Conservation (phyloP, 2,329 filamentous ascomycete genomes). For the Colletotrichum sp. region DNA sequence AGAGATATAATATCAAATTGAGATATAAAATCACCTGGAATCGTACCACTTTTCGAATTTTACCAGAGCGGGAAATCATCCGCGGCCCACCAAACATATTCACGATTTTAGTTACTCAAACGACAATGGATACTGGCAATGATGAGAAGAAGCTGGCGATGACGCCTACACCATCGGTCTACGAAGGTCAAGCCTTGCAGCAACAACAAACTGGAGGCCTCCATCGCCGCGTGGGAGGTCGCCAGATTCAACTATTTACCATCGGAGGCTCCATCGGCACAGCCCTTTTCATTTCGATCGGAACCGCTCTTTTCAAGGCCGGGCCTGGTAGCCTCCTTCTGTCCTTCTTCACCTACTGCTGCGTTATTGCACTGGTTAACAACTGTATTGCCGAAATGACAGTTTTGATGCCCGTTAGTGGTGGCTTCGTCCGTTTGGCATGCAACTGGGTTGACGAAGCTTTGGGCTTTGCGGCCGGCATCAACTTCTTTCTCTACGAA, state of each 20-base stretch:
- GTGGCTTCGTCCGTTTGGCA: conserved; percentile 54
- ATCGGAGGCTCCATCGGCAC: conserved; percentile 12
- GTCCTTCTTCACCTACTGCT: neutral
- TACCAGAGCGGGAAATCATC: neutral
- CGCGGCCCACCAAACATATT: neutral
- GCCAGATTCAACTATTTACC: neutral
- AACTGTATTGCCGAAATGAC: conserved; percentile 28
- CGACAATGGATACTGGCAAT: neutral
- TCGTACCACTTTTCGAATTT: neutral
- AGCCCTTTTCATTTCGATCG: conserved; percentile 2
- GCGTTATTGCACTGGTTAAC: conserved; percentile 43
- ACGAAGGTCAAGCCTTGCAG: neutral
- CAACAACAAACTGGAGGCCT: neutral
- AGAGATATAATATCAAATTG: neutral
- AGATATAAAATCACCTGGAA: neutral
- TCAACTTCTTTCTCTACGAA: conserved; percentile 58
- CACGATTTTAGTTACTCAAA: neutral
- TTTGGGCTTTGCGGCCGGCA: conserved; percentile 50
- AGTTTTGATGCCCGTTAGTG: conserved; percentile 41
- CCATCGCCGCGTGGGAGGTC: neutral
- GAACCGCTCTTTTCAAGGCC: neutral
- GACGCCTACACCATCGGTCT: neutral
- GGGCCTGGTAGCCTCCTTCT: conserved; percentile 1
- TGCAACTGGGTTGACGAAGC: conserved; percentile 56
- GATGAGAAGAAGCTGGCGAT: neutral